Percentiles rank a stretch among this genome's conserved stretches.
Evolutionary conservation across 495 filamentous ascomycete genomes (phyloP).

Genomic region (Xylaria grammica): DNA sequence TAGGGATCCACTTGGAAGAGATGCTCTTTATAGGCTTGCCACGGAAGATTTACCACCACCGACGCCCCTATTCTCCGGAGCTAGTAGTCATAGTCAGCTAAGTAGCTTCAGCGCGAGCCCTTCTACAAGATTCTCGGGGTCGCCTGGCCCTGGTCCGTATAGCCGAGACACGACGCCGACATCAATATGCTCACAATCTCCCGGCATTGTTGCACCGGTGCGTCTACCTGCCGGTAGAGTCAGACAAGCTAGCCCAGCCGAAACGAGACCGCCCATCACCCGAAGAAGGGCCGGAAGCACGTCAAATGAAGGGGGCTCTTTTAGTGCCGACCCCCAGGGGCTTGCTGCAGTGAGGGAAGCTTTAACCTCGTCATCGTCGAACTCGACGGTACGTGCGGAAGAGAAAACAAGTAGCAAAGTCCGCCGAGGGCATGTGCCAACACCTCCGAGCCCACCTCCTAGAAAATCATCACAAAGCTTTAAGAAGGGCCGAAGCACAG

Average conservation of each 20-base stretch:
- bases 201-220: constrained; percentile 67
- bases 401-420: constrained; percentile 52
- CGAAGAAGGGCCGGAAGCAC: constrained; percentile 61
- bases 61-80: constrained; percentile 65
- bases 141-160: constrained; percentile 78
- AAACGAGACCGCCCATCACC: constrained; percentile 71
- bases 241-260: constrained; percentile 67
- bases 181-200: constrained; percentile 95
- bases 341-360: constrained; percentile 70
- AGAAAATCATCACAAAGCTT: constrained; percentile 68
- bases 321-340: constrained; percentile 56
- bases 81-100: constrained; percentile 53
- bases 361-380: constrained; percentile 65
- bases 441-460: constrained; percentile 65
- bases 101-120: constrained; percentile 76
- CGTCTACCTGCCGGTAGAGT: constrained; percentile 62
- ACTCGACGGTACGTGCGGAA: constrained; percentile 59
- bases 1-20: constrained; percentile 36
- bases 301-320: constrained; percentile 55
- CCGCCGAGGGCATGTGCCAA: constrained; percentile 51
- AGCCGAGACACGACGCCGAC: constrained; percentile 92
- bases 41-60: constrained; percentile 69
- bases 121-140: constrained; percentile 93
- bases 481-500: constrained; percentile 44
- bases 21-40: constrained; percentile 51